phyloP scores from a whole-genome alignment of 164 flowering plant genomes.

The Houttuynia cordata region DNA sequence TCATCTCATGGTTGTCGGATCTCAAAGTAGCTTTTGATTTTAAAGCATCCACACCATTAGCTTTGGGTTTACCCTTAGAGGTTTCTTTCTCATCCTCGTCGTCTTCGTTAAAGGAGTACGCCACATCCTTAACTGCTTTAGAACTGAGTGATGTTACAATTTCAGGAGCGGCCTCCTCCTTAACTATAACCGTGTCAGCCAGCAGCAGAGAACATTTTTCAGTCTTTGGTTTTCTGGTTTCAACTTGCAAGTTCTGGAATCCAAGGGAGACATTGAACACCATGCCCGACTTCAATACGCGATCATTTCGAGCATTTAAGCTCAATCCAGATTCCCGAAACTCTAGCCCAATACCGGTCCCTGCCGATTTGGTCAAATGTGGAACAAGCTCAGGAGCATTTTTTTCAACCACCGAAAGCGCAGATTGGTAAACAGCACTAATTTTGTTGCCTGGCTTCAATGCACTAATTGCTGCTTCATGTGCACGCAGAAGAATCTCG shows the following conservation, averaged over 20 bases:
- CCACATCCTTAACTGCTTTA: constrained; percentile 56
- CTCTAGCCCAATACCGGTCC: constrained; percentile 78
- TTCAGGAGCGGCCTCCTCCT: constrained; percentile 24
- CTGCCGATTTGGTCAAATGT: constrained; percentile 55
- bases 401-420: constrained; percentile 44
- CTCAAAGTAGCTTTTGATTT: constrained; percentile 52
- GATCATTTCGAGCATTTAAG: constrained; percentile 57
- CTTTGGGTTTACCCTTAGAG: constrained; percentile 23
- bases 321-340: constrained; percentile 64
- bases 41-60: constrained; percentile 14
- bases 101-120: constrained; percentile 71
- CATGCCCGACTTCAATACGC: constrained; percentile 52
- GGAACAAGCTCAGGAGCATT: constrained; percentile 56
- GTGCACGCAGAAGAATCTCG: constrained; percentile 65
- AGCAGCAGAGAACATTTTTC: constrained; percentile 43
- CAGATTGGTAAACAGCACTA: constrained; percentile 44
- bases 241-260: constrained; percentile 48
- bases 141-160: constrained; percentile 44
- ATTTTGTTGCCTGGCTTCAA: constrained; percentile 54
- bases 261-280: constrained; percentile 72
- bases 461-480: constrained; percentile 60
- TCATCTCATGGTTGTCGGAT: constrained; percentile 56
- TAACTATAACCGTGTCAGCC: constrained; percentile 62
- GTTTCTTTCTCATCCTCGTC: constrained; percentile 30
- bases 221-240: constrained; percentile 33